Percentiles rank a stretch among this genome's conserved stretches.
Evolutionary conservation across 1,284 basidiomycete species (phyloP).

Genomic region (Trichosporon sp.): DNA sequence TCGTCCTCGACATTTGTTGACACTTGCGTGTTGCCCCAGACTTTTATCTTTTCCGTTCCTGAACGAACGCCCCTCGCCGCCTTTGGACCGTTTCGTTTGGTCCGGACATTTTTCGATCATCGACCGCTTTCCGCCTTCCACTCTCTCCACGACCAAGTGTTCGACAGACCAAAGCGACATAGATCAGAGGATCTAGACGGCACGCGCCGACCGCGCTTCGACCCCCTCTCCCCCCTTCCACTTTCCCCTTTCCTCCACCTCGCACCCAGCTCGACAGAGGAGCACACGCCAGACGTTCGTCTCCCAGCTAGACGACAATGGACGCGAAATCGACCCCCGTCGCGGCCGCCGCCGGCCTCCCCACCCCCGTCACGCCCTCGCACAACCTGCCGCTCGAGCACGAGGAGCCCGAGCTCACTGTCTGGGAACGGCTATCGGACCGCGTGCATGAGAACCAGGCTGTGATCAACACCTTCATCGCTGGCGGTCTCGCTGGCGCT

Average conservation of each 20-base stretch:
- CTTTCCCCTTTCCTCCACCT: background rate
- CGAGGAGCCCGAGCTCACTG: conserved; percentile 8
- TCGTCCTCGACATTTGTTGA: background rate
- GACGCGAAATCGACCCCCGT: background rate
- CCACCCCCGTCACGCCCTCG: conserved; percentile 4
- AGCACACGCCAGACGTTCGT: background rate
- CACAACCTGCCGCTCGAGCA: conserved; percentile 10
- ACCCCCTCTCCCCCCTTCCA: background rate
- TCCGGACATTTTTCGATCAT: background rate
- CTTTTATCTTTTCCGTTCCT: background rate
- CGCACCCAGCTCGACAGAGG: background rate
- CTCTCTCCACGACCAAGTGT: background rate
- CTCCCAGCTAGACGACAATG: background rate
- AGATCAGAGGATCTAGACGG: background rate
- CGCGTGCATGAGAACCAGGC: conserved; percentile 41
- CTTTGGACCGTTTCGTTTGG: no score
- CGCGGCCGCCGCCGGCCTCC: background rate
- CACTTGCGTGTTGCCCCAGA: conserved; percentile 4
- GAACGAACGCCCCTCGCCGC: background rate
- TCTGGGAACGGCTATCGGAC: conserved; percentile 18
- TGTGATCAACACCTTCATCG: conserved; percentile 54
- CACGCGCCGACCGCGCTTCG: background rate
- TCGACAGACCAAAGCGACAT: background rate
- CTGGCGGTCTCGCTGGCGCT: conserved; percentile 55
- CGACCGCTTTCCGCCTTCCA: background rate